Conservation (phyloP, 768 basidiomycete genomes). For the Pisolithus microcarpus region DNA sequence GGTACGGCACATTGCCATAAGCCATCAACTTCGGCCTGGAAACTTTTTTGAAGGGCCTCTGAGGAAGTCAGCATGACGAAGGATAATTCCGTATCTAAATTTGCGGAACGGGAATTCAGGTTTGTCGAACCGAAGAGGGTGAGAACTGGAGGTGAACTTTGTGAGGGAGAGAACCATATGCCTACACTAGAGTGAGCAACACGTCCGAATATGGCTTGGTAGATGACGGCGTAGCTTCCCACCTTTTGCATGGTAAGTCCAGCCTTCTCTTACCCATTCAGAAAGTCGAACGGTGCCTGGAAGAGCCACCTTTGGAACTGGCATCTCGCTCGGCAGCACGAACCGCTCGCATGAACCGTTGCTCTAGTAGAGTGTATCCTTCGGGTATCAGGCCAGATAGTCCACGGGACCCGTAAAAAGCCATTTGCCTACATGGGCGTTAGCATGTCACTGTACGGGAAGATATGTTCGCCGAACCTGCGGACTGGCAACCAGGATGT, state of each 20-base stretch:
- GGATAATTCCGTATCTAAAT: constrained; percentile 88
- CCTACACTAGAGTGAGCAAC: constrained; percentile 37
- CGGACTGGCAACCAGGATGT: constrained; percentile 82
- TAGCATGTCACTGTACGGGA: not conserved
- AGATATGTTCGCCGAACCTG: constrained; percentile 41
- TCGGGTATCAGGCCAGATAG: constrained; percentile 92
- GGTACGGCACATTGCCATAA: constrained; percentile 43
- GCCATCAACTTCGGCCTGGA: constrained; percentile 48
- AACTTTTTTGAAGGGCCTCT: constrained; percentile 36
- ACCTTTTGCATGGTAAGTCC: constrained; percentile 99
- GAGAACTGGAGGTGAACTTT: constrained; percentile 46
- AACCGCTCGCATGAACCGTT: constrained; percentile 70
- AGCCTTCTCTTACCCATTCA: constrained; percentile 84
- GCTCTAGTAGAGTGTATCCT: constrained; percentile 85
- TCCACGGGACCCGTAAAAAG: constrained; percentile 83
- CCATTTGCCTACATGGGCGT: constrained; percentile 73
- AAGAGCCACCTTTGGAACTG: constrained; percentile 15
- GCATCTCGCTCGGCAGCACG: constrained; percentile 35
- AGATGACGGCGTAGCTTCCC: constrained; percentile 1
- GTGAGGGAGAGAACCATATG: constrained; percentile 71
- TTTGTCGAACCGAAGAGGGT: constrained; percentile 95
- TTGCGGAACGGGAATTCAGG: constrained; percentile 83
- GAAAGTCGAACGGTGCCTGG: constrained; percentile 56
- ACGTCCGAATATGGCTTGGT: not conserved
- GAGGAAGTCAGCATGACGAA: constrained; percentile 75